A percentile compares a stretch with the other conserved stretches of the same genome.
Evolutionary conservation across 2,329 filamentous ascomycete species (phyloP).

Genomic region (Aspergillus candidus): DNA sequence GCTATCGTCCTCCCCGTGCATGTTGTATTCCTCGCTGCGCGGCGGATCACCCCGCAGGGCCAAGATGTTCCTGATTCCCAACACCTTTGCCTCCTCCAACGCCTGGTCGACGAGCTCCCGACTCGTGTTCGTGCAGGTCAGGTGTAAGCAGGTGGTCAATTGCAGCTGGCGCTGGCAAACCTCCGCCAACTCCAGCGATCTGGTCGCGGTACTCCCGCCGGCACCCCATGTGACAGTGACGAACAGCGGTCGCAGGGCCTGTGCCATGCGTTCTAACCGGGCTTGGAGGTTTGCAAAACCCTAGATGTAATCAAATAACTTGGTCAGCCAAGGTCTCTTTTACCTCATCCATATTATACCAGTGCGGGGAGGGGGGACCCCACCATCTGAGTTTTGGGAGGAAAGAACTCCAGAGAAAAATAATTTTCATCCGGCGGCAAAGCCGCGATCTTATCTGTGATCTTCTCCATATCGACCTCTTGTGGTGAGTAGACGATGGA

Average conservation of each 20-base stretch:
- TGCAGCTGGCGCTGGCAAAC: slow-evolving; percentile 88
- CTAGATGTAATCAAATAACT: slow-evolving; percentile 27
- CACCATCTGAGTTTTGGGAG: slow-evolving; percentile 88
- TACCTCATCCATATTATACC: slow-evolving; percentile 3
- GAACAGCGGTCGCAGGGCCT: slow-evolving; percentile 83
- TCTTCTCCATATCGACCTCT: slow-evolving; percentile 64
- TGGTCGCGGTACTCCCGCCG: slow-evolving; percentile 82
- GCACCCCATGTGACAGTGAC: slow-evolving; percentile 98
- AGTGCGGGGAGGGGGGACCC: slow-evolving; percentile 26
- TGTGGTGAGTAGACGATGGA: slow-evolving; percentile 2
- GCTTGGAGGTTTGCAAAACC: slow-evolving; percentile 90
- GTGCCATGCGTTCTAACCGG: slow-evolving; percentile 90
- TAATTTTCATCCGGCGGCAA: slow-evolving; percentile 75
- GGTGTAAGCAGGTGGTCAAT: slow-evolving; percentile 87
- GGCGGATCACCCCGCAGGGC: slow-evolving; percentile 89
- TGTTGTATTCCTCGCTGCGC: slow-evolving; percentile 77
- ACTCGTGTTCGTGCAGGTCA: slow-evolving; percentile 98
- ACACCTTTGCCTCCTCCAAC: slow-evolving; percentile 78
- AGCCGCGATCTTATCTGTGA: slow-evolving; percentile 91
- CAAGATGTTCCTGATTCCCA: slow-evolving; percentile 90
- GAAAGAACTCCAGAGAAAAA: slow-evolving; percentile 99
- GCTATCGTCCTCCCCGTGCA: slow-evolving; percentile 54
- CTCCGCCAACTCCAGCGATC: slow-evolving; percentile 90
- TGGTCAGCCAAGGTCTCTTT: slow-evolving; percentile 17
- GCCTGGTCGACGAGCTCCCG: slow-evolving; percentile 77